Conservation (phyloP, 2,329 filamentous ascomycete species). For the Neoarthrinium moseri region DNA sequence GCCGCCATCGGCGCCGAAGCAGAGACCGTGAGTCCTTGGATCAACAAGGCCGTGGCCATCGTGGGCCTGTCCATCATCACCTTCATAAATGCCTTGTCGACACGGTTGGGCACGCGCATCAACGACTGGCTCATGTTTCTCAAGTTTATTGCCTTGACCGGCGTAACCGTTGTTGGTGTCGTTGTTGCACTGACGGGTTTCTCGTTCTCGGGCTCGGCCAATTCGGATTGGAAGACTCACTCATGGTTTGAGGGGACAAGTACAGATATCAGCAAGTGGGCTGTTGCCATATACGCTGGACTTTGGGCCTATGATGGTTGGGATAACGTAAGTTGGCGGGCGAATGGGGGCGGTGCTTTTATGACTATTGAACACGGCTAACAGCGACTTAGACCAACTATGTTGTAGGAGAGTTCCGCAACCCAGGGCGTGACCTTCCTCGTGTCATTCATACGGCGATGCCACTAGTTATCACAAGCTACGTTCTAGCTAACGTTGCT, state of each 20-base stretch:
- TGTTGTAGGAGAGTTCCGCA: constrained; percentile 94
- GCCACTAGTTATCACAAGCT: constrained; percentile 87
- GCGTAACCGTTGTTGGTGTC: constrained; percentile 82
- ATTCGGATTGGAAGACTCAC: constrained; percentile 80
- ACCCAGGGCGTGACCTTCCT: constrained; percentile 84
- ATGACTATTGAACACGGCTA: too few species aligned
- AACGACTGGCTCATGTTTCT: constrained; percentile 96
- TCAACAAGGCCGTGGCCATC: constrained; percentile 85
- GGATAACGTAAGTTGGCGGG: constrained; percentile 75
- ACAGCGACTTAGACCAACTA: constrained; percentile 78
- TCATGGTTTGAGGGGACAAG: constrained; percentile 89
- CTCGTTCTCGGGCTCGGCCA: constrained; percentile 73
- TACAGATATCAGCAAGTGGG: constrained; percentile 79
- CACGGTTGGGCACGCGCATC: constrained; percentile 79
- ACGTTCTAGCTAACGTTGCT: constrained; percentile 85
- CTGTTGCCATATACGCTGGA: constrained; percentile 90
- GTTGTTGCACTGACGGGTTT: constrained; percentile 86
- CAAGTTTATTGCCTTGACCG: constrained; percentile 88
- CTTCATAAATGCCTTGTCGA: constrained; percentile 86
- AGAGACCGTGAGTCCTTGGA: constrained; percentile 77
- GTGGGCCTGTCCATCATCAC: constrained; percentile 75
- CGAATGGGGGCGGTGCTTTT: too few species aligned
- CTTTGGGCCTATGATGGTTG: constrained; percentile 98
- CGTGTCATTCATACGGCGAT: constrained; percentile 96
- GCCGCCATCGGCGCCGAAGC: constrained; percentile 85